Evolutionary conservation across 1,284 basidiomycete genomes (phyloP).

Genomic region (Coniferiporia weirii): DNA sequence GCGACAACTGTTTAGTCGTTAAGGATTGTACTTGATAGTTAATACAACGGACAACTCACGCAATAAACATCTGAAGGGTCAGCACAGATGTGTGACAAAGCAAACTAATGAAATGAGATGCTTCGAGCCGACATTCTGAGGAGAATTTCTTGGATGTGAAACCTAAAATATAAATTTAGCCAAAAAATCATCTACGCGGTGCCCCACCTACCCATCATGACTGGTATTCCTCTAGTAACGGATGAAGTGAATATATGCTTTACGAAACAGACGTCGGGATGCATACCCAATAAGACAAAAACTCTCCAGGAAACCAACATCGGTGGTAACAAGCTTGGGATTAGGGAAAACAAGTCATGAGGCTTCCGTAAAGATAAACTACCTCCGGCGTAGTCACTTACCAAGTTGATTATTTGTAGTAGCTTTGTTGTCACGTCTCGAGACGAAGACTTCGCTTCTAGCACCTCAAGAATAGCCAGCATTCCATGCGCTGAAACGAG

Average conservation of each 20-base stretch:
- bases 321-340: constrained; percentile 75
- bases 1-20: constrained; percentile 60
- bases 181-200: constrained; percentile 14
- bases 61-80: constrained; percentile 97
- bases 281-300: constrained; percentile 88
- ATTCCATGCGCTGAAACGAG: constrained; percentile 91
- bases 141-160: constrained; percentile 95
- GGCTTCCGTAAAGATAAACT: not conserved
- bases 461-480: constrained; percentile 87
- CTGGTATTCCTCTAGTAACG: constrained; percentile 72
- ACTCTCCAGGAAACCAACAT: constrained; percentile 86
- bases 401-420: constrained; percentile 86
- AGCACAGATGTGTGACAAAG: constrained; percentile 90
- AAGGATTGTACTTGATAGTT: constrained; percentile 7
- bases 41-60: constrained; percentile 45
- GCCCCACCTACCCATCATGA: constrained; percentile 72
- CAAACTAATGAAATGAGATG: constrained; percentile 89
- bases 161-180: constrained; percentile 33
- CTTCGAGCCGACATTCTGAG: constrained; percentile 90
- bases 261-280: not conserved
- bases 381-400: constrained; percentile 32
- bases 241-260: constrained; percentile 13
- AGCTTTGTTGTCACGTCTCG: constrained; percentile 82
- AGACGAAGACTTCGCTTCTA: constrained; percentile 74
- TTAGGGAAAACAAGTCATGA: constrained; percentile 1